Evolutionary conservation across 2,329 filamentous ascomycete genomes (phyloP).

Genomic region (Fusarium stilboides): DNA sequence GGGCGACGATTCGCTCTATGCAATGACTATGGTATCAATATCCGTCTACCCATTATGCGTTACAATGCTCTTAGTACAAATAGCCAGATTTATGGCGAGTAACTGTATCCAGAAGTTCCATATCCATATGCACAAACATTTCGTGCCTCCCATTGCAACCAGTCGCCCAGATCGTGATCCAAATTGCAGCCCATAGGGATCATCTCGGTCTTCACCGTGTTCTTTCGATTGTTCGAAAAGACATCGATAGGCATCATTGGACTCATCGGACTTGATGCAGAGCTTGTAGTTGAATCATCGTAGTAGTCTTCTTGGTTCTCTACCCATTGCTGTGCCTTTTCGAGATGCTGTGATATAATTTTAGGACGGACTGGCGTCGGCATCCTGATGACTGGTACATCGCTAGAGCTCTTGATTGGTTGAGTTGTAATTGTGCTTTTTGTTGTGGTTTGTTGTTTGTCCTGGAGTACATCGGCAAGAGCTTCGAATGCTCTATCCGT

Average conservation of each 20-base stretch:
- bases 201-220: background rate
- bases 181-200: slow-evolving; percentile 21
- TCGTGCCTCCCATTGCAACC: slow-evolving; percentile 23
- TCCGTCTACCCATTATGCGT: no score
- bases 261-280: slow-evolving; percentile 12
- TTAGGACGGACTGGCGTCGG: slow-evolving; percentile 25
- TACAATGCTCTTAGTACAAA: background rate
- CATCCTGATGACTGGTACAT: slow-evolving; percentile 6
- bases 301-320: slow-evolving; percentile 13
- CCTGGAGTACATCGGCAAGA: background rate
- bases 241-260: background rate
- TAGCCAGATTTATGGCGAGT: background rate
- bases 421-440: background rate
- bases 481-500: slow-evolving; percentile 27
- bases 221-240: accelerated
- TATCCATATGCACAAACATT: slow-evolving; percentile 31
- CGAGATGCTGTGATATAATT: slow-evolving; percentile 12
- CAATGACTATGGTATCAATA: no score
- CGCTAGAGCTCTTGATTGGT: background rate
- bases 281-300: background rate
- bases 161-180: slow-evolving; percentile 26
- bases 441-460: background rate
- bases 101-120: slow-evolving; percentile 9
- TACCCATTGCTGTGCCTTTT: slow-evolving; percentile 15
- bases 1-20: no score